A percentile compares a stretch with the other conserved stretches of the same genome.
phyloP scores from a whole-genome alignment of 208 protist genomes.

The Jaenimonas drosophilae region DNA sequence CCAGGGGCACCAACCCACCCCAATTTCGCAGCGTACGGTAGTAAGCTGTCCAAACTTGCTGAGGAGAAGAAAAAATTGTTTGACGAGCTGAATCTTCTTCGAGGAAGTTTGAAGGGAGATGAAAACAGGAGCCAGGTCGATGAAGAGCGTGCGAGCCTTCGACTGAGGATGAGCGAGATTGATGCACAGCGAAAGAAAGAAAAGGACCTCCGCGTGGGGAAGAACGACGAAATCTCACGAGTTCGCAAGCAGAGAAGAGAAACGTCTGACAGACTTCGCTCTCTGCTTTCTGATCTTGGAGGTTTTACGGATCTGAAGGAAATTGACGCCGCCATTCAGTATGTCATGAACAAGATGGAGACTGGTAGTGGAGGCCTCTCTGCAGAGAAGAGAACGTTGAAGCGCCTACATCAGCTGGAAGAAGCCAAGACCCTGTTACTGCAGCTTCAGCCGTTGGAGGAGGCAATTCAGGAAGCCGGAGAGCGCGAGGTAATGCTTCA shows the following conservation, averaged over 20 bases:
- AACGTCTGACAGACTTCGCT: slow-evolving; percentile 27
- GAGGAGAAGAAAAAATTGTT: slow-evolving; percentile 32
- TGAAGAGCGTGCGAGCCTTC: slow-evolving; percentile 29
- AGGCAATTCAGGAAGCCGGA: slow-evolving; percentile 48
- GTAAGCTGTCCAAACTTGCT: slow-evolving; percentile 23
- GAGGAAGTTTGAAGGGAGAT: slow-evolving; percentile 25
- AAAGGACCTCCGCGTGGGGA: slow-evolving; percentile 30
- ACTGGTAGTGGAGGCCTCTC: slow-evolving; percentile 50
- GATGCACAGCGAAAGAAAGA: slow-evolving; percentile 32
- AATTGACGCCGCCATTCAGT: slow-evolving; percentile 58
- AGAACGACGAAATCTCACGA: slow-evolving; percentile 52
- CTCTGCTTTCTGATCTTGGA: slow-evolving; percentile 42
- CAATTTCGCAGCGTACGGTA: slow-evolving; percentile 23
- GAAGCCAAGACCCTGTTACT: slow-evolving; percentile 55
- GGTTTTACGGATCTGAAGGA: slow-evolving; percentile 50
- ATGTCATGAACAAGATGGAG: slow-evolving; percentile 73
- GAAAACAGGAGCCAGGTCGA: slow-evolving; percentile 15
- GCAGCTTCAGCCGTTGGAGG: slow-evolving; percentile 49
- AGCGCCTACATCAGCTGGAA: slow-evolving; percentile 46
- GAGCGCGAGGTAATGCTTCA: slow-evolving; percentile 58
- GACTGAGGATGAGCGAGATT: slow-evolving; percentile 36
- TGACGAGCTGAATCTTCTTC: slow-evolving; percentile 52
- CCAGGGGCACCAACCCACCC: slow-evolving; percentile 44
- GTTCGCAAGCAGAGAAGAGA: slow-evolving; percentile 48
- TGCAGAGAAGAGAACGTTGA: slow-evolving; percentile 40